Evolutionary conservation across 768 basidiomycete species (phyloP).

Genomic region (Paxillus involutus): DNA sequence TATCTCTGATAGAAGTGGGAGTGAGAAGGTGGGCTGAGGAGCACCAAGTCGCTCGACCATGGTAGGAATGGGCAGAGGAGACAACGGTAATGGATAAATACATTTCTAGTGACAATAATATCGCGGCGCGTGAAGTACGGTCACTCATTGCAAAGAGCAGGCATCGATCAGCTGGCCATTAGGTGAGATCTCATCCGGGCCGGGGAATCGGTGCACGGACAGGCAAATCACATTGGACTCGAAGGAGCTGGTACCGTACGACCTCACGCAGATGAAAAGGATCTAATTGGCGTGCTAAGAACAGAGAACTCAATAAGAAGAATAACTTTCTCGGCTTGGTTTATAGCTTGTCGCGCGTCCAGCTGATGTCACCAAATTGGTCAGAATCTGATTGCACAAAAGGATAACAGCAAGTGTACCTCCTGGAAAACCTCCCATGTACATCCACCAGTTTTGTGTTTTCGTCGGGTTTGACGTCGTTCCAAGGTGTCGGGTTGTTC

Average conservation of each 20-base stretch:
- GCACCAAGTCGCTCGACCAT: slow-evolving; percentile 46
- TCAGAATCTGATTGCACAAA: background rate
- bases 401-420: slow-evolving; percentile 29
- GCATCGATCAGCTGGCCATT: no score
- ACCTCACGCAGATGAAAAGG: slow-evolving; percentile 5
- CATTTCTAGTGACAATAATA: background rate
- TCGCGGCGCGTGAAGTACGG: background rate
- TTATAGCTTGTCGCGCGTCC: slow-evolving; percentile 75
- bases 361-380: slow-evolving; percentile 42
- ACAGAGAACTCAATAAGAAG: slow-evolving; percentile 8
- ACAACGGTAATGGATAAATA: background rate
- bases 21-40: slow-evolving; percentile 37
- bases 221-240: slow-evolving; percentile 3
- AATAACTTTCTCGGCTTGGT: background rate
- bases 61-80: background rate
- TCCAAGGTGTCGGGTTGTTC: slow-evolving; percentile 88
- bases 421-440: slow-evolving; percentile 75
- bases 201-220: background rate
- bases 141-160: no score
- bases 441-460: slow-evolving; percentile 69
- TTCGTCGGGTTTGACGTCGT: slow-evolving; percentile 72
- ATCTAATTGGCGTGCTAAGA: slow-evolving; percentile 23
- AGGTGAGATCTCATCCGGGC: background rate
- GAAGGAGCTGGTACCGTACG: background rate
- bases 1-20: slow-evolving; percentile 40